Conservation (phyloP, 441 rosid genomes). For the Aleurites moluccanus region DNA sequence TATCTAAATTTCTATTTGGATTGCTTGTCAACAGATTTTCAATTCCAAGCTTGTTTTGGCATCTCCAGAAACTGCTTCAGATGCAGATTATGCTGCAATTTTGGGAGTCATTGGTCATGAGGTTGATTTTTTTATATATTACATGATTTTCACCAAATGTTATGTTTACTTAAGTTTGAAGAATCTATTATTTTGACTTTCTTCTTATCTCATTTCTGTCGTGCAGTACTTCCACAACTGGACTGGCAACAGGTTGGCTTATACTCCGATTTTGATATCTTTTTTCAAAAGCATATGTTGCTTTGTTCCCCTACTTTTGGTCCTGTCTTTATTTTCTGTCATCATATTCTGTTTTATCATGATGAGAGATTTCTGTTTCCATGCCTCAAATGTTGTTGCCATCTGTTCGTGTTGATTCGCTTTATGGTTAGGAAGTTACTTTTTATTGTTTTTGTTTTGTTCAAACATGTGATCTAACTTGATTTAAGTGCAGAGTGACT, state of each 20-base stretch:
- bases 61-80: conserved; percentile 96
- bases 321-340: neutral
- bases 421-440: conserved; percentile 4
- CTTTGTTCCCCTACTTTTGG: neutral
- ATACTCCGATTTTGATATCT: neutral
- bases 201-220: conserved; percentile 27
- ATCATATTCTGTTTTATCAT: neutral
- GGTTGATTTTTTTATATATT: conserved; percentile 45
- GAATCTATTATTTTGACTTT: conserved; percentile 27
- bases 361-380: neutral
- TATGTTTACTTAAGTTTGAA: conserved; percentile 3
- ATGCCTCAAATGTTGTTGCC: neutral
- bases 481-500: conserved; percentile 64
- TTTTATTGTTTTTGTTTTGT: neutral
- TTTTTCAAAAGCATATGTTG: neutral
- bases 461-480: neutral
- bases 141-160: neutral
- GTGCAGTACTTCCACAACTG: conserved; percentile 99
- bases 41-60: conserved; percentile 98
- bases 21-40: conserved; percentile 65
- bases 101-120: conserved; percentile 97
- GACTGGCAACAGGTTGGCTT: conserved; percentile 95
- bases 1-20: conserved; percentile 17
- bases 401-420: neutral
- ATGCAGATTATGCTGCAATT: conserved; percentile 93